Evolutionary conservation across 192 early-diverging fungal species (phyloP).

Genomic region (Mortierella alpina): DNA sequence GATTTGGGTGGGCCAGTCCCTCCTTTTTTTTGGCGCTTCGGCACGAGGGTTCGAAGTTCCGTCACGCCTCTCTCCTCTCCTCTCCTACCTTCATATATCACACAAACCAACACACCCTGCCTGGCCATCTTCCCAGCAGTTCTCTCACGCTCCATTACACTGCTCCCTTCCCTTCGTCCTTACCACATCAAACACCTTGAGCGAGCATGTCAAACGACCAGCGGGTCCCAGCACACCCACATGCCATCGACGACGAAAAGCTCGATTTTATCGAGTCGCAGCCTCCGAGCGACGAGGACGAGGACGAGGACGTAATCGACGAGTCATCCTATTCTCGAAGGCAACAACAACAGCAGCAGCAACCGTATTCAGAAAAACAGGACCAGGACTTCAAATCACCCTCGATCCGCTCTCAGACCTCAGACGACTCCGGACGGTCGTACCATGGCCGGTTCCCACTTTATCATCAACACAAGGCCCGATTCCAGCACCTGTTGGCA

Average conservation of each 20-base stretch:
- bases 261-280: conserved; percentile 34
- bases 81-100: too few species aligned
- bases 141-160: too few species aligned
- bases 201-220: too few species aligned
- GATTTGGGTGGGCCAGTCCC: too few species aligned
- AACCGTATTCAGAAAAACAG: not conserved
- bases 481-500: conserved; percentile 15
- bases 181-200: too few species aligned
- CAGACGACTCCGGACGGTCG: not conserved
- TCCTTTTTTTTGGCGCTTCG: not conserved
- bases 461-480: conserved; percentile 18
- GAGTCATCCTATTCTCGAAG: not conserved
- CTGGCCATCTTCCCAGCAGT: too few species aligned
- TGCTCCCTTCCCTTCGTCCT: too few species aligned
- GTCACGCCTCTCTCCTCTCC: too few species aligned
- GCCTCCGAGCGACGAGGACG: conserved; percentile 20
- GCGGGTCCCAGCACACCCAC: not conserved
- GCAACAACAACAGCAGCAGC: not conserved
- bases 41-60: not conserved
- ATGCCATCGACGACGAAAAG: conserved; percentile 13
- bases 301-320: too few species aligned
- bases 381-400: too few species aligned
- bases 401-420: too few species aligned
- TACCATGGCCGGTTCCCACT: conserved; percentile 42
- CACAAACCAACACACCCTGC: too few species aligned